Evolutionary conservation across 768 basidiomycete species (phyloP), one percentile per base, ranked within the genome.

Genomic region (Lepiota venenata): DNA sequence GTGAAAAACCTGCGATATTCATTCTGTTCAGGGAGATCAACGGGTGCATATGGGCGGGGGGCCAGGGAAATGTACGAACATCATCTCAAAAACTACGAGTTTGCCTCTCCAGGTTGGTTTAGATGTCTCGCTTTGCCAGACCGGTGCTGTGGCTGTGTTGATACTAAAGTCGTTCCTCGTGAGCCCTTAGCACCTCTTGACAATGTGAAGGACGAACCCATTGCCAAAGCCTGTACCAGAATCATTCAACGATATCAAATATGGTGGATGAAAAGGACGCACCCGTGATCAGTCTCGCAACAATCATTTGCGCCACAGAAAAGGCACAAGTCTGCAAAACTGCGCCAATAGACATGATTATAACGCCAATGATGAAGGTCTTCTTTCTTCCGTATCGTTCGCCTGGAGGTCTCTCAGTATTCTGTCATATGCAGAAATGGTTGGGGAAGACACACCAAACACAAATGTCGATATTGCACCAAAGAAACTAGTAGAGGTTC

Each of bases 41-140:
- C 3, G 25, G 22, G 11, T 42, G n/a, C 32, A 46, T 44, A 7
- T 25, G 44, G 16, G 37, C 2, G 25, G 25, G 25, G 25, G 25
- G 25, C 5, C n/a, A 21, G 22, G 10, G 39, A 27, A 44, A 15
- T 16, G 39, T 20, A 61, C 72, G 6, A 45, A 78, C 76, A 79
- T 77, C 76, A 77, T 78, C 46, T 70, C 74, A 46, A 80, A 72
- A 4, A 79, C 71, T 35, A 80, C 74, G 1, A 79, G 66, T 56
- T 76, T 78, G 2, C 79, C 79, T 59, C 78, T 66, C 72, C 71
- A 72, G 3, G 71, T 61, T 2, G 79, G 72, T 57, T 78, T 79
- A 9, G 76, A 77, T 0, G 76, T 77, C 58, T 80, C 79, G 60
- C 76, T 77, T 57, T 79, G 75, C 76, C 77, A 80, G 7, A 79